A percentile compares a stretch with the other conserved stretches of the same genome.
These are phyloP conservation scores for Pseudotsuga menziesii DNA, from an alignment of 75 land plant species.

Conservation along the genomic window DNA sequence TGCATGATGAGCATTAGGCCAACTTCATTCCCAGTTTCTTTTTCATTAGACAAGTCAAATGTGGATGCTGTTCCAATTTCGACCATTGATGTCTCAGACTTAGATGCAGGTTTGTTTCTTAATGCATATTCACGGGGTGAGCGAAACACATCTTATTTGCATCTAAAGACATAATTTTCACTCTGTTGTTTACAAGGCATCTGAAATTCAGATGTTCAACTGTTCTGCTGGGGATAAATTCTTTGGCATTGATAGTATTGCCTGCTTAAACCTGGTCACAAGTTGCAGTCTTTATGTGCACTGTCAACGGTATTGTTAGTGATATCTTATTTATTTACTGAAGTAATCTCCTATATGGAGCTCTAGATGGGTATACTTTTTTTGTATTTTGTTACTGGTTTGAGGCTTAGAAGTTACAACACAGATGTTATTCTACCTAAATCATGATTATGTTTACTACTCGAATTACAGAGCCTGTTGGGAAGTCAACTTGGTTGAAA, in stretches of 20 bases:
- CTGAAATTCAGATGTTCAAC: background rate
- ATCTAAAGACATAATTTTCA: background rate
- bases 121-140: background rate
- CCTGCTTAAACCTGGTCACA: too few species aligned
- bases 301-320: background rate
- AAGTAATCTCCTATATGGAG: slow-evolving; percentile 1
- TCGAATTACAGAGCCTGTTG: slow-evolving; percentile 35
- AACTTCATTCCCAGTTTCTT: slow-evolving; percentile 63
- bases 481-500: slow-evolving; percentile 75
- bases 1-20: slow-evolving; percentile 81
- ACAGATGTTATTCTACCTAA: too few species aligned
- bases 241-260: too few species aligned
- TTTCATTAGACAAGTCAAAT: slow-evolving; percentile 18
- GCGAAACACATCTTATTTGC: background rate
- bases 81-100: slow-evolving; percentile 71
- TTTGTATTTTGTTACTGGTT: background rate
- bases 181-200: background rate
- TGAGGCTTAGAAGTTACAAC: background rate
- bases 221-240: background rate
- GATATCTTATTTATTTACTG: background rate
- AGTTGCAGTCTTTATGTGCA: background rate
- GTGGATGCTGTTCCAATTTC: slow-evolving; percentile 43
- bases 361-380: background rate
- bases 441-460: background rate
- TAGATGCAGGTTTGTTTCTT: slow-evolving; percentile 54